Evolutionary conservation across 176 grass and related monocot genomes (phyloP).

Genomic region (Miscanthus lutarioriparius): DNA sequence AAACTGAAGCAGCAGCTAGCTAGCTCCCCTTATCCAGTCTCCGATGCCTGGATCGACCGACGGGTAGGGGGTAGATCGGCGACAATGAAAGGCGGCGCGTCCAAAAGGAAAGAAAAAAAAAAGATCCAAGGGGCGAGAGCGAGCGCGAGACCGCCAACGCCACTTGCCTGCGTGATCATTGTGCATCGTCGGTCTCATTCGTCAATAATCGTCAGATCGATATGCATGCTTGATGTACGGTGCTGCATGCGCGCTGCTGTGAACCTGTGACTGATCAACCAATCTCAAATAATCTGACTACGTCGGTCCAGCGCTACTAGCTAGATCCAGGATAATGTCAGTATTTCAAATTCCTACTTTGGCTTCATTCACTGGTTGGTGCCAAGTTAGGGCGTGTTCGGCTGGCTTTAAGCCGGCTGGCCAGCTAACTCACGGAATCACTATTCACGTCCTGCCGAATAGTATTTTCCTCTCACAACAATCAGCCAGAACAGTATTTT

Average conservation of each 20-base stretch:
- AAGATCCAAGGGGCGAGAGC: not conserved
- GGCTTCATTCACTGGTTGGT: no score
- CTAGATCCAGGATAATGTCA: no score
- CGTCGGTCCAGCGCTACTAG: not conserved
- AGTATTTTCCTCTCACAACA: no score
- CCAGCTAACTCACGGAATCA: no score
- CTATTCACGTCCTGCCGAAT: no score
- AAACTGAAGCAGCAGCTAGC: not conserved
- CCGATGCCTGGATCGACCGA: not conserved
- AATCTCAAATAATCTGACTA: not conserved
- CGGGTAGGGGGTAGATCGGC: not conserved
- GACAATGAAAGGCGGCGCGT: not conserved
- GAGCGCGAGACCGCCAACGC: not conserved
- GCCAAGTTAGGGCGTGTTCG: no score
- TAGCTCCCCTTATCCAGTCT: conserved; percentile 2
- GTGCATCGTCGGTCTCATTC: not conserved
- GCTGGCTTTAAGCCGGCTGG: no score
- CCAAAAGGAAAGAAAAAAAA: not conserved
- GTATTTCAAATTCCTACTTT: no score
- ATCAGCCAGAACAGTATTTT: no score
- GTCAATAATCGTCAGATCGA: not conserved
- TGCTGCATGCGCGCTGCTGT: not conserved
- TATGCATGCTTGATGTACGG: not conserved
- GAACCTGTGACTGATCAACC: not conserved
- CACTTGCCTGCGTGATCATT: not conserved